Percentiles rank a stretch among this genome's conserved stretches.
Conservation (phyloP, 2,329 filamentous ascomycete species). For the Hirsutella rhossiliensis region DNA sequence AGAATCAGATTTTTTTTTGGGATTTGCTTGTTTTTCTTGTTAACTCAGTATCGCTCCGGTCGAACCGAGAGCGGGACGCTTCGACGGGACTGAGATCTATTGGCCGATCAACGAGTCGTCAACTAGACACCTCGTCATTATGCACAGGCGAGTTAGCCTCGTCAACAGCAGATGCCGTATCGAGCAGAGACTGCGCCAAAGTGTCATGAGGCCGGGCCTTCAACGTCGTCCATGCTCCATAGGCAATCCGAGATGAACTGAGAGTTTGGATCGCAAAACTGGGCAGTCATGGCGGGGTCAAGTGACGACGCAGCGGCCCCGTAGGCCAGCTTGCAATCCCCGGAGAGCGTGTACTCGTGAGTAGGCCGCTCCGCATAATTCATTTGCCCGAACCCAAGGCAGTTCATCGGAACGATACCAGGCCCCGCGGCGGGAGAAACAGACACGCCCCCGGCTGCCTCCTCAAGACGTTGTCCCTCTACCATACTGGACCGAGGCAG, state of each 20-base stretch:
- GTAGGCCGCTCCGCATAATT: background rate
- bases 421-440: background rate
- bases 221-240: slow-evolving; percentile 2
- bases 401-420: background rate
- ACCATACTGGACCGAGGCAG: background rate
- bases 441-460: background rate
- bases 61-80: no score
- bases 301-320: background rate
- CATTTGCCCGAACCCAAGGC: background rate
- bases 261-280: background rate
- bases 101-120: no score
- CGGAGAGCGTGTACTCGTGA: background rate
- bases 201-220: background rate
- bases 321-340: background rate
- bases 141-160: background rate
- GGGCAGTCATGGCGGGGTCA: background rate
- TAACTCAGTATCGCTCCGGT: no score
- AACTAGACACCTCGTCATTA: background rate
- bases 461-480: background rate
- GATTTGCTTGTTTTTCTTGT: no score
- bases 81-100: no score
- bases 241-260: slow-evolving; percentile 1
- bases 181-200: no score
- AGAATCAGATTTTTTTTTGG: no score
- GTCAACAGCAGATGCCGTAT: no score